Evolutionary conservation across 2,329 filamentous ascomycete species (phyloP).

Genomic region (Colletotrichum liriopes): DNA sequence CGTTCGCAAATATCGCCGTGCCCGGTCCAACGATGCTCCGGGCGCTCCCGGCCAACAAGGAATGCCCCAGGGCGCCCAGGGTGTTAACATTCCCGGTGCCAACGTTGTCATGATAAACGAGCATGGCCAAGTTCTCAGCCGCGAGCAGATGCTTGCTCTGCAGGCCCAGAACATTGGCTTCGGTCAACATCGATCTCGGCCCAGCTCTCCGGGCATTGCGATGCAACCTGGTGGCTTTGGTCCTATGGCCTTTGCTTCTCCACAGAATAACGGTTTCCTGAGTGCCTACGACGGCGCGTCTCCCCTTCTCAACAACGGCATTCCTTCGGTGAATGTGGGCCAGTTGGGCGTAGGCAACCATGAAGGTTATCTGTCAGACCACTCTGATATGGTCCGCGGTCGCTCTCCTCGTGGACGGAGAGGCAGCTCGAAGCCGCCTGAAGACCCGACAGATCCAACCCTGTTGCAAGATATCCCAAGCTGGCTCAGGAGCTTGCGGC

Average conservation of each 20-base stretch:
- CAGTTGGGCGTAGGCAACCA: constrained; percentile 79
- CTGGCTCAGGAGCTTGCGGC: constrained; percentile 93
- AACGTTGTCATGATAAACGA: constrained; percentile 97
- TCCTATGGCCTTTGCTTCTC: constrained; percentile 82
- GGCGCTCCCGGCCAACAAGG: constrained; percentile 52
- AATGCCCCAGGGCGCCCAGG: constrained; percentile 58
- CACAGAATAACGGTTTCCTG: constrained; percentile 95
- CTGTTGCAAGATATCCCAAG: constrained; percentile 95
- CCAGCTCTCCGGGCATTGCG: constrained; percentile 89
- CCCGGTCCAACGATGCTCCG: constrained; percentile 88
- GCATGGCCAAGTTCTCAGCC: constrained; percentile 87
- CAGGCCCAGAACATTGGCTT: constrained; percentile 77
- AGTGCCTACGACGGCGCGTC: constrained; percentile 86
- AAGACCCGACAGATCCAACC: constrained; percentile 93
- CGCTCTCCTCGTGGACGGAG: constrained; percentile 92
- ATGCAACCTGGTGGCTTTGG: constrained; percentile 77
- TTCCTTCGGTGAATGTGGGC: constrained; percentile 80
- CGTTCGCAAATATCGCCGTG: constrained; percentile 94
- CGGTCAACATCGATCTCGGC: constrained; percentile 83
- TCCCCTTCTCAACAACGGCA: constrained; percentile 78
- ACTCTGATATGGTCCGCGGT: constrained; percentile 91
- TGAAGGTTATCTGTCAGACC: constrained; percentile 93
- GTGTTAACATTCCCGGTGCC: constrained; percentile 75
- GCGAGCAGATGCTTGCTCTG: constrained; percentile 87
- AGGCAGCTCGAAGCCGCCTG: constrained; percentile 96